phyloP scores from a whole-genome alignment of 495 filamentous ascomycete species.

The Xylaria castorea region DNA sequence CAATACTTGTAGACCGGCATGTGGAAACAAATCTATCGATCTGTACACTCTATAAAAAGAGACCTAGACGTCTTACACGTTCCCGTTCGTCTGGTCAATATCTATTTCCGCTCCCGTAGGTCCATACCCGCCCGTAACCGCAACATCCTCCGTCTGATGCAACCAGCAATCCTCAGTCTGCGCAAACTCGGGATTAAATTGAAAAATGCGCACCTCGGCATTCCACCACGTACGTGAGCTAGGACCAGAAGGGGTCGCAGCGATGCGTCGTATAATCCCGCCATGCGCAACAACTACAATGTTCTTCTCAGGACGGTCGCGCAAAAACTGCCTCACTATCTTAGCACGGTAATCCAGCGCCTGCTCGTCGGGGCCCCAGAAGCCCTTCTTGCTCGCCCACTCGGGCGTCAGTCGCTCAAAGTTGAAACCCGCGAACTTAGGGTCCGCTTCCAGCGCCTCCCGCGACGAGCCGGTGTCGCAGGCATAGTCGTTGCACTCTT shows the following conservation, averaged over 20 bases:
- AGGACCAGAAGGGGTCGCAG: constrained; percentile 40
- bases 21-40: neutral
- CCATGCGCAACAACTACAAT: constrained; percentile 66
- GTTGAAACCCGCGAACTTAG: constrained; percentile 35
- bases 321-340: constrained; percentile 41
- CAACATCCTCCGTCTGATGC: constrained; percentile 24
- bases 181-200: constrained; percentile 47
- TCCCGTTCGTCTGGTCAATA: constrained; percentile 27
- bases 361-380: constrained; percentile 28
- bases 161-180: constrained; percentile 34
- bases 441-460: constrained; percentile 30
- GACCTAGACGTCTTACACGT: constrained; percentile 7
- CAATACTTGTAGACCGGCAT: neutral
- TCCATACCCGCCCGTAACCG: constrained; percentile 33
- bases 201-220: constrained; percentile 65
- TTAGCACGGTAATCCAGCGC: constrained; percentile 29
- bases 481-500: constrained; percentile 47
- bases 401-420: constrained; percentile 32
- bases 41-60: neutral
- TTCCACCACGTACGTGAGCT: constrained; percentile 55
- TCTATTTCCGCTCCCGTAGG: constrained; percentile 36
- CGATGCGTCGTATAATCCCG: constrained; percentile 54
- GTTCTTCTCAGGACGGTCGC: constrained; percentile 58
- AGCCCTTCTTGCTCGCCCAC: constrained; percentile 34
- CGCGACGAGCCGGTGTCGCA: constrained; percentile 47